These are phyloP conservation scores for Mediolabrus comicus DNA, from an alignment of 108 stramenopile species.

Conservation along the genomic window DNA sequence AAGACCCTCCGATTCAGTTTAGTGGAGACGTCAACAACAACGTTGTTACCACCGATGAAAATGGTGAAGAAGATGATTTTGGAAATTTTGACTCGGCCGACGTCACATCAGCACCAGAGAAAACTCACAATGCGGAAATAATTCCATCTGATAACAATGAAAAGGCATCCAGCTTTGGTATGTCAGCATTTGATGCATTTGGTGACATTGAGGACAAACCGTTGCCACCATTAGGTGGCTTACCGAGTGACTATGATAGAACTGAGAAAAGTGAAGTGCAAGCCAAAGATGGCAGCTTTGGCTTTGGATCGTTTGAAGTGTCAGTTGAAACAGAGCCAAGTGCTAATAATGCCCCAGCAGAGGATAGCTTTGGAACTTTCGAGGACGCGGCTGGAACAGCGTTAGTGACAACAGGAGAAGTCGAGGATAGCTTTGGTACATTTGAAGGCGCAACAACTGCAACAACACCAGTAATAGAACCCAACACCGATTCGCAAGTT, in stretches of 20 bases:
- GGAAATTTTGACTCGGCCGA: slow-evolving; percentile 7
- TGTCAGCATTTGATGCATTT: not conserved
- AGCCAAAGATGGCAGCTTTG: not conserved
- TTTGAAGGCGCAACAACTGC: slow-evolving; percentile 40
- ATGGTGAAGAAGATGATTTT: slow-evolving; percentile 14
- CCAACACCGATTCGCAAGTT: slow-evolving; percentile 1
- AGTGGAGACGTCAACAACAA: not conserved
- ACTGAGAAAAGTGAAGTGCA: slow-evolving; percentile 6
- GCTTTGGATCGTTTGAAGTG: not conserved
- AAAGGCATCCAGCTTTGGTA: not conserved
- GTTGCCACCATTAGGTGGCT: slow-evolving; percentile 19
- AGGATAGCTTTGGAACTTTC: slow-evolving; percentile 17
- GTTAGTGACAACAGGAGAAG: not conserved
- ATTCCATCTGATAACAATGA: not conserved
- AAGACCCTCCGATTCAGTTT: not conserved
- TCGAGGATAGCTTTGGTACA: slow-evolving; percentile 17
- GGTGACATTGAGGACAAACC: slow-evolving; percentile 7
- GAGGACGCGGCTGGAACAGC: slow-evolving; percentile 43
- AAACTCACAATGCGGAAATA: not conserved
- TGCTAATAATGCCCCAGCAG: not conserved
- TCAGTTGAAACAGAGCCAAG: slow-evolving; percentile 12
- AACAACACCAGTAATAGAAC: slow-evolving; percentile 10
- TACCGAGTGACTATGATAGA: slow-evolving; percentile 5
- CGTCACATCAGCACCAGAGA: not conserved
- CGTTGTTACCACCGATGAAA: not conserved